These are phyloP conservation scores for Blastomyces percursus DNA, from an alignment of 2,329 filamentous ascomycete genomes.

Conservation along the genomic window DNA sequence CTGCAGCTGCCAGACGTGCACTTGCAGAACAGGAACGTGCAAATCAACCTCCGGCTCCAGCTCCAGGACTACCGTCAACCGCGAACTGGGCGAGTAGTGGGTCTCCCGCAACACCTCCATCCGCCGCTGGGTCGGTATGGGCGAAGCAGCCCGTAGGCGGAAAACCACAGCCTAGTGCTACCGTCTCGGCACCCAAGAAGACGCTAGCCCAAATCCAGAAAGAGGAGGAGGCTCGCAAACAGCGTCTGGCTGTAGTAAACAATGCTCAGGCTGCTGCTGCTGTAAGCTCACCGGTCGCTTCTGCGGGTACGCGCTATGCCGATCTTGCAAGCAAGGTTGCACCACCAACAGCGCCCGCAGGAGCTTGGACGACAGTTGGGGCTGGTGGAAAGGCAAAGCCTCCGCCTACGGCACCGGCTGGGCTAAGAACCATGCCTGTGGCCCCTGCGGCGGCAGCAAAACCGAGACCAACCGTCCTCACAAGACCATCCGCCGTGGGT, in stretches of 20 bases:
- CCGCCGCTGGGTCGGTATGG: slow-evolving; percentile 38
- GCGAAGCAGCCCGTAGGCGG: slow-evolving; percentile 39
- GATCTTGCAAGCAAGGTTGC: slow-evolving; percentile 76
- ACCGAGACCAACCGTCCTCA: slow-evolving; percentile 43
- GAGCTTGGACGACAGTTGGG: slow-evolving; percentile 89
- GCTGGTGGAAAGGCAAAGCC: slow-evolving; percentile 84
- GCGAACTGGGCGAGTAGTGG: slow-evolving; percentile 76
- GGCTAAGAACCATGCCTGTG: slow-evolving; percentile 39
- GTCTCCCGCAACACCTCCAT: slow-evolving; percentile 55
- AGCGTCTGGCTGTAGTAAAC: slow-evolving; percentile 48
- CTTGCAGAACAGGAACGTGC: slow-evolving; percentile 69
- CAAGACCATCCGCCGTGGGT: slow-evolving; percentile 38
- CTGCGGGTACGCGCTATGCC: slow-evolving; percentile 75
- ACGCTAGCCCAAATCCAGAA: slow-evolving; percentile 92
- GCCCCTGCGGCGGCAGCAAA: slow-evolving; percentile 29
- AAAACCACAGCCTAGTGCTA: slow-evolving; percentile 30
- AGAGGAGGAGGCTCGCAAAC: slow-evolving; percentile 85
- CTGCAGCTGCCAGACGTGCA: slow-evolving; percentile 64
- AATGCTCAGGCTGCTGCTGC: slow-evolving; percentile 38
- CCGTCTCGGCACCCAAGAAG: slow-evolving; percentile 55
- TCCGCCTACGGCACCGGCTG: slow-evolving; percentile 41
- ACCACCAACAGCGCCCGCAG: slow-evolving; percentile 34
- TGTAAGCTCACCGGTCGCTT: slow-evolving; percentile 32
- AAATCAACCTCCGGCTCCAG: slow-evolving; percentile 52
- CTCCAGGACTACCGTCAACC: slow-evolving; percentile 70